Percentiles rank a stretch among this genome's conserved stretches.
These are phyloP conservation scores for Taiozyma sp. DNA, from an alignment of 1,139 yeast genomes.

Conservation along the genomic window DNA sequence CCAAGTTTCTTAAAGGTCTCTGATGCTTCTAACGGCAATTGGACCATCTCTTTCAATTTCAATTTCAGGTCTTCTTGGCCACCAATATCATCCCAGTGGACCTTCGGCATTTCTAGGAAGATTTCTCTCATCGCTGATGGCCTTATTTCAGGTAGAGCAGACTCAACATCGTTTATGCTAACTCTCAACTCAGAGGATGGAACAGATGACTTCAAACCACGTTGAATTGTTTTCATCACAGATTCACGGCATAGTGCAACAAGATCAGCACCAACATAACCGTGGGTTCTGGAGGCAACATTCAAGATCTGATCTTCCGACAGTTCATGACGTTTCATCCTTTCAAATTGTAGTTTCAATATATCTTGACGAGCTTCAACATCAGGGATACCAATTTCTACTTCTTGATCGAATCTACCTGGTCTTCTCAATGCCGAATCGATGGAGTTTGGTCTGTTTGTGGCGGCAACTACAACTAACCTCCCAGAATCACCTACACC, in stretches of 20 bases:
- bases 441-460: constrained; percentile 74
- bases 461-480: constrained; percentile 77
- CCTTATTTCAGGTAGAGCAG: constrained; percentile 70
- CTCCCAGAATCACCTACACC: constrained; percentile 71
- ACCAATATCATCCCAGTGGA: constrained; percentile 91
- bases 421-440: constrained; percentile 90
- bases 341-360: constrained; percentile 52
- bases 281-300: constrained; percentile 69
- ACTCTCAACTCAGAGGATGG: constrained; percentile 36
- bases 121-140: constrained; percentile 98
- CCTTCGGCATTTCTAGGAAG: constrained; percentile 89
- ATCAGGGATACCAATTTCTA: constrained; percentile 77
- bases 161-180: constrained; percentile 49
- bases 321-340: constrained; percentile 60
- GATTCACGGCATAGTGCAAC: constrained; percentile 86
- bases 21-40: constrained; percentile 82
- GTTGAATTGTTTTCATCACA: constrained; percentile 75
- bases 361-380: constrained; percentile 62
- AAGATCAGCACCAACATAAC: constrained; percentile 84
- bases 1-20: constrained; percentile 75
- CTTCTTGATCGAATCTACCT: constrained; percentile 87
- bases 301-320: constrained; percentile 45
- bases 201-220: constrained; percentile 41
- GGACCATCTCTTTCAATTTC: constrained; percentile 84
- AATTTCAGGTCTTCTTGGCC: constrained; percentile 84